Evolutionary conservation across 805 yeast genomes (phyloP), one percentile per base, ranked within the genome.

Genomic region (Torulaspora franciscae): DNA sequence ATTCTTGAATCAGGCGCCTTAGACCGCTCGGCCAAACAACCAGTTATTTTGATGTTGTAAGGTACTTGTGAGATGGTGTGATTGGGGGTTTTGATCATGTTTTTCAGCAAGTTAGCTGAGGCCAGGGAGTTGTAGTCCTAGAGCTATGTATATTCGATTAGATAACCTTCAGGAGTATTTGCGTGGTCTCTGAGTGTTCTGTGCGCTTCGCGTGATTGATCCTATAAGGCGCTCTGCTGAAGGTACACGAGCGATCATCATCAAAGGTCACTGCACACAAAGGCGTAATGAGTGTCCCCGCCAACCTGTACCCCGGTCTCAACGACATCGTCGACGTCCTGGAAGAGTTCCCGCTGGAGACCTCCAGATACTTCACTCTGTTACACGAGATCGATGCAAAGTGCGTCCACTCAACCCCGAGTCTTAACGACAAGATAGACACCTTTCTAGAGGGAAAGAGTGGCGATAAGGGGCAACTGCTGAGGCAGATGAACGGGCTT

Each of bases 381-480:
- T 70, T 93, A 52, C 86, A 88, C 59, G 99, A 93, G 61, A 89
- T 93, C 42, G 97, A 90, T 60, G 97, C 98, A 48, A 91, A 91
- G 64, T 87, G 96, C 63, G 84, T 84, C 28, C 74, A 78, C 49
- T 73, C 86, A 0, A 72, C 83, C 7, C 96, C 96, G 0, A 70
- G 73, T 51, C 72, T 91, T 48, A 77, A 79, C 42, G 55, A 59
- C 17, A 57, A 57, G 43, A 65, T 64, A 3, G 55, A 55, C 58
- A 43, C 32, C 7, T 61, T 64, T 43, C 40, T 57, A 10, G 37
- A 40, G 13, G 41, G 45, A 25, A 27, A 8, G 40, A 35, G 3
- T 39, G 40, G 4, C 35, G 57, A 65, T 11, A 63, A 62, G 44
- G 43, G 56, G 43, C 47, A 56, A 26, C 60, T 62, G 50, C 38